Conservation (phyloP, 345 rosid genomes). For the Corchorus capsularis region DNA sequence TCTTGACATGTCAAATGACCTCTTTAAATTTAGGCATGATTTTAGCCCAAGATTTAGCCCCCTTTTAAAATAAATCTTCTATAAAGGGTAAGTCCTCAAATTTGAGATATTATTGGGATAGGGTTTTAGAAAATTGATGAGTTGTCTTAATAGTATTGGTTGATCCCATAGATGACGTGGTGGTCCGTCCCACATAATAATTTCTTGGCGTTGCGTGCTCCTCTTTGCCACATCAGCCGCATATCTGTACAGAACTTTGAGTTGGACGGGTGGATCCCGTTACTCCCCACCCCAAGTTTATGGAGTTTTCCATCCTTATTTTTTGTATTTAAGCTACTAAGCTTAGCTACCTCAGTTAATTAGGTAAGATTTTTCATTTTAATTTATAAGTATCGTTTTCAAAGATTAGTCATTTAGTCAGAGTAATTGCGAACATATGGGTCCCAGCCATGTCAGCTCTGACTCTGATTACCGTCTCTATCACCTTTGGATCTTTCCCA, state of each 20-base stretch:
- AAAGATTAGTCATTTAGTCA: background rate
- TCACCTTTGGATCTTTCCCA: background rate
- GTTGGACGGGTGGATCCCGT: background rate
- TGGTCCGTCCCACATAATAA: too few relatives aligned
- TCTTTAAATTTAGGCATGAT: too few relatives aligned
- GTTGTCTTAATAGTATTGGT: too few relatives aligned
- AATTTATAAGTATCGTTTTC: background rate
- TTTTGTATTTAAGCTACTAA: too few relatives aligned
- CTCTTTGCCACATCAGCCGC: constrained; percentile 25
- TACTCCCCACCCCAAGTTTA: background rate
- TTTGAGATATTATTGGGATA: too few relatives aligned
- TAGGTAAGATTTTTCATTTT: background rate
- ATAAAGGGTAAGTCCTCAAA: too few relatives aligned
- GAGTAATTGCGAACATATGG: too few relatives aligned
- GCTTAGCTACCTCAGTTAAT: background rate
- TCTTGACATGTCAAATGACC: too few relatives aligned
- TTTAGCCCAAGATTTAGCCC: too few relatives aligned
- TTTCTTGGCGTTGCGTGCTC: constrained; percentile 24
- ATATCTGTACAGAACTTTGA: background rate
- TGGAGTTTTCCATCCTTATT: background rate
- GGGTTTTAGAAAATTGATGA: too few relatives aligned
- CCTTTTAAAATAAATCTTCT: too few relatives aligned
- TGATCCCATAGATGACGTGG: too few relatives aligned
- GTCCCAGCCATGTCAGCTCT: constrained; percentile 2
- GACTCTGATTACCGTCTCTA: background rate